Evolutionary conservation across 2,329 filamentous ascomycete genomes (phyloP).

Genomic region (Aspergillus sp.): DNA sequence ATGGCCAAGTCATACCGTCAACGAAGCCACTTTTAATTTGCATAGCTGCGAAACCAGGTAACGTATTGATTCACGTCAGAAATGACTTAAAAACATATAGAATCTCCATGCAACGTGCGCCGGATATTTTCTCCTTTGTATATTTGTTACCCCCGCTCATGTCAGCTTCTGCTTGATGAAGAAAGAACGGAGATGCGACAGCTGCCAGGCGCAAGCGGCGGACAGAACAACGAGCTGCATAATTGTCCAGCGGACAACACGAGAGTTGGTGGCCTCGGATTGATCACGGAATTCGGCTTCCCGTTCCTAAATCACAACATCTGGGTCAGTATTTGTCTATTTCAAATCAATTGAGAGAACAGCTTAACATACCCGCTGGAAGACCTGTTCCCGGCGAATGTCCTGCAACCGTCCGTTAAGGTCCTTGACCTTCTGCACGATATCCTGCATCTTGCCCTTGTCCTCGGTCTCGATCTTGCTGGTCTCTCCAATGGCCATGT

Average conservation of each 20-base stretch:
- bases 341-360: neutral
- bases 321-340: neutral
- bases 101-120: no score
- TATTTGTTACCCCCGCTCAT: conserved; percentile 40
- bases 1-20: neutral
- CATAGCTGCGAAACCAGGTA: neutral
- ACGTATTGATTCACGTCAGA: conserved; percentile 7
- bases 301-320: conserved; percentile 62
- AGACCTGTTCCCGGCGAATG: conserved; percentile 90
- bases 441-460: conserved; percentile 86
- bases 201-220: conserved; percentile 90
- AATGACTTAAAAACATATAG: conserved; percentile 9
- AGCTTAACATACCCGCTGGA: conserved; percentile 69
- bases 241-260: conserved; percentile 89
- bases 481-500: conserved; percentile 91
- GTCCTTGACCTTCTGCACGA: conserved; percentile 83
- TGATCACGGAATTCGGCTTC: conserved; percentile 98
- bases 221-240: conserved; percentile 82
- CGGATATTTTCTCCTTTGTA: neutral
- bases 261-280: conserved; percentile 85
- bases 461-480: conserved; percentile 90
- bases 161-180: conserved; percentile 99
- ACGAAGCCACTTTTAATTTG: neutral
- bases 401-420: conserved; percentile 82
- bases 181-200: conserved; percentile 91